Evolutionary conservation across 2,329 filamentous ascomycete genomes (phyloP).

Genomic region (Cercospora zeae-maydis): DNA sequence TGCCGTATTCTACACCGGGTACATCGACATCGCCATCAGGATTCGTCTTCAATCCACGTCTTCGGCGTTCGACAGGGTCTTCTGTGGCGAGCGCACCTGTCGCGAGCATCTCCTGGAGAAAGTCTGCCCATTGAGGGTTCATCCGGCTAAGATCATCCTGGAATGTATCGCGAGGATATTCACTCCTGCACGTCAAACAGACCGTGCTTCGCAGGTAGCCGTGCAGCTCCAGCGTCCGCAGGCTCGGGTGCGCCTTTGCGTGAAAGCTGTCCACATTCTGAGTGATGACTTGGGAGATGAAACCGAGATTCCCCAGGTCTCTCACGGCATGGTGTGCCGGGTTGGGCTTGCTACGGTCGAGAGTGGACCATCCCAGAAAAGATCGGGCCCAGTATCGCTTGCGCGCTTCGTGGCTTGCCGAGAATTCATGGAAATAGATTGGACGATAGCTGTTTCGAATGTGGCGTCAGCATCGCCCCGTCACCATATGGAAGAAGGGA

Average conservation of each 20-base stretch:
- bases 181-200: slow-evolving; percentile 72
- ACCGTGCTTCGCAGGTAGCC: slow-evolving; percentile 80
- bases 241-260: slow-evolving; percentile 65
- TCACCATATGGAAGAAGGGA: neutral
- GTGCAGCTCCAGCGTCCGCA: slow-evolving; percentile 81
- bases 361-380: slow-evolving; percentile 85
- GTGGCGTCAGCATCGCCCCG: neutral
- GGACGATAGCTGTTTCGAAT: slow-evolving; percentile 58
- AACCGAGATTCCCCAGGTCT: slow-evolving; percentile 66
- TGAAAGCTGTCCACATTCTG: slow-evolving; percentile 99
- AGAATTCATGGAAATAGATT: slow-evolving; percentile 94
- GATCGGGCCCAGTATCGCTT: slow-evolving; percentile 95
- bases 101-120: slow-evolving; percentile 67
- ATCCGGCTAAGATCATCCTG: slow-evolving; percentile 71
- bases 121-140: slow-evolving; percentile 81
- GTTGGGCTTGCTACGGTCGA: slow-evolving; percentile 77
- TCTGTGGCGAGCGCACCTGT: slow-evolving; percentile 75
- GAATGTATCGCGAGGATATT: slow-evolving; percentile 68
- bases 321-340: slow-evolving; percentile 72
- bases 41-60: slow-evolving; percentile 74
- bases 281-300: slow-evolving; percentile 75
- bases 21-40: slow-evolving; percentile 94
- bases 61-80: slow-evolving; percentile 64
- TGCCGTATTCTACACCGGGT: slow-evolving; percentile 79
- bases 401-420: slow-evolving; percentile 73